phyloP scores from a whole-genome alignment of 148 eudicot species.

The Fagopyrum esculentum region DNA sequence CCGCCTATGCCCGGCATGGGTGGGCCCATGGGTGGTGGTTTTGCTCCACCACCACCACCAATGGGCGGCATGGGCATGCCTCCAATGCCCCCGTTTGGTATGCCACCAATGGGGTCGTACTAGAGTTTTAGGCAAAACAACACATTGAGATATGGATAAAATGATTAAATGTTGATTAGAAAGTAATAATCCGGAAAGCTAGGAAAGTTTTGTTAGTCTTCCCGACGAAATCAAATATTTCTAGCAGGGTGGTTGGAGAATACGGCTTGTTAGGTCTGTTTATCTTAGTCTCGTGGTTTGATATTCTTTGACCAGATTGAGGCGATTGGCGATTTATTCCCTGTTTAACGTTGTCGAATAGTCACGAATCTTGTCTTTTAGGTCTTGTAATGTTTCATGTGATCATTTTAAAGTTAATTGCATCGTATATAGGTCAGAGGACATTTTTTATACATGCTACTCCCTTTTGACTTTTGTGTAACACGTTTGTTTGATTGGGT shows the following conservation, averaged over 20 bases:
- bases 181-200: slow-evolving; percentile 14
- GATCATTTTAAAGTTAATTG: not conserved
- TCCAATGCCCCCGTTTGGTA: slow-evolving; percentile 91
- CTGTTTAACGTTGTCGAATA: not conserved
- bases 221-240: slow-evolving; percentile 2
- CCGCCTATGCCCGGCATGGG: slow-evolving; percentile 92
- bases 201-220: slow-evolving; percentile 22
- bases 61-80: slow-evolving; percentile 88
- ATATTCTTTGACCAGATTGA: not conserved
- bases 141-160: not conserved
- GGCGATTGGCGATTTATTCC: not conserved
- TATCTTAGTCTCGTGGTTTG: not conserved
- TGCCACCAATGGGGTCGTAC: slow-evolving; percentile 93
- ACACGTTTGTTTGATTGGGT: not conserved
- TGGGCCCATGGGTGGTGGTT: slow-evolving; percentile 51
- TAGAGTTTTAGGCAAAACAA: slow-evolving; percentile 17
- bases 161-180: slow-evolving; percentile 8
- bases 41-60: slow-evolving; percentile 39
- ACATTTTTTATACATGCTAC: not conserved
- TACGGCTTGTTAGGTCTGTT: not conserved
- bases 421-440: not conserved
- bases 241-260: slow-evolving; percentile 5
- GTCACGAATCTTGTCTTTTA: not conserved
- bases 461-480: not conserved
- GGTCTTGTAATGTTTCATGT: slow-evolving; percentile 7